These are phyloP conservation scores for Neofusicoccum kwambonambiense DNA, from an alignment of 2,329 filamentous ascomycete species.

Conservation along the genomic window DNA sequence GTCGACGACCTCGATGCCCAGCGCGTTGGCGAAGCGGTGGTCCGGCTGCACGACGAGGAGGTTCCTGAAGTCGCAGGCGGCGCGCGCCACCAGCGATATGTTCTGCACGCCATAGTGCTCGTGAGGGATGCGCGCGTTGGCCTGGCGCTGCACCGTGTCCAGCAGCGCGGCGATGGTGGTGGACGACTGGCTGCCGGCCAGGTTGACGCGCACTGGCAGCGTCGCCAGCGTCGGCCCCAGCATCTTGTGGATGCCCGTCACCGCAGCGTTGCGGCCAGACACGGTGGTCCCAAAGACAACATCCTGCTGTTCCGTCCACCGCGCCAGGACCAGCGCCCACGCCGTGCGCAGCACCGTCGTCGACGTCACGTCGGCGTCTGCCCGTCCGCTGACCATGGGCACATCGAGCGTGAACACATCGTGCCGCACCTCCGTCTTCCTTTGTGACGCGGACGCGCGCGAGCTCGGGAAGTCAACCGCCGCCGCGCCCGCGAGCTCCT, in stretches of 20 bases:
- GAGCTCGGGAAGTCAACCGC: background rate
- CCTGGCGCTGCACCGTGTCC: background rate
- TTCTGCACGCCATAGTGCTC: background rate
- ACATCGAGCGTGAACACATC: background rate
- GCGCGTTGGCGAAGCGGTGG: background rate
- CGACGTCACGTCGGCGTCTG: background rate
- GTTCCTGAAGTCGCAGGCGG: background rate
- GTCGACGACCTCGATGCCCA: conserved; percentile 9
- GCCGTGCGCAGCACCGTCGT: conserved; percentile 30
- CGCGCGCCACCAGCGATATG: background rate
- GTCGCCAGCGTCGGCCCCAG: background rate
- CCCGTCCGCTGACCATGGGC: background rate
- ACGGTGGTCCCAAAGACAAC: conserved; percentile 27
- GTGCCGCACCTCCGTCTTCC: background rate
- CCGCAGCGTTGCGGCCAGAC: conserved; percentile 25
- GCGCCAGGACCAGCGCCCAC: conserved; percentile 24
- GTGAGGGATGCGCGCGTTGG: background rate
- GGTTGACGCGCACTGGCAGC: conserved; percentile 23
- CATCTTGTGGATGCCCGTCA: conserved; percentile 18
- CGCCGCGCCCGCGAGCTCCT: background rate
- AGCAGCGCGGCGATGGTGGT: conserved; percentile 17
- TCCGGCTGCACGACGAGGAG: background rate
- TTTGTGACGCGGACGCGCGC: background rate
- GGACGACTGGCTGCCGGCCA: conserved; percentile 17
- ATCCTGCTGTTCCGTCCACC: conserved; percentile 24